A percentile compares a stretch with the other conserved stretches of the same genome.
Conservation (phyloP, 2,329 filamentous ascomycete genomes). For the Ilyonectria sp. region DNA sequence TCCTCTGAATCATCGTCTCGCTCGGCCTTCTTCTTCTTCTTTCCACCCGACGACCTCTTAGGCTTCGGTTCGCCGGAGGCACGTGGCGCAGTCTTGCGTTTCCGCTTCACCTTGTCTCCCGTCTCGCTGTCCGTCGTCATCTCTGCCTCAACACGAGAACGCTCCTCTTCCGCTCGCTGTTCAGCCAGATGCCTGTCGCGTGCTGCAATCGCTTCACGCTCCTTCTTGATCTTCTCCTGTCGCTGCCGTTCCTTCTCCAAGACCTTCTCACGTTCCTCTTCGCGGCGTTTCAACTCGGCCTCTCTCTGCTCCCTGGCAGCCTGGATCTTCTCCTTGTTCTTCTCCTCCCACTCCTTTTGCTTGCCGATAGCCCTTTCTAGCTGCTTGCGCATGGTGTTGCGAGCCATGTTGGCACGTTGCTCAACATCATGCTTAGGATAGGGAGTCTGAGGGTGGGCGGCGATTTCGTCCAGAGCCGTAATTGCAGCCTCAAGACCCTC, state of each 20-base stretch:
- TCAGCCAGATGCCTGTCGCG: constrained; percentile 81
- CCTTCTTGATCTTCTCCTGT: constrained; percentile 86
- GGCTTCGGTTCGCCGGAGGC: constrained; percentile 59
- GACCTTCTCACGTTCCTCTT: constrained; percentile 80
- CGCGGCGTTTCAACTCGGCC: constrained; percentile 82
- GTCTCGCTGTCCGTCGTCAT: constrained; percentile 87
- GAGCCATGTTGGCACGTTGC: constrained; percentile 96
- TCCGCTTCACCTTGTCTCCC: constrained; percentile 84
- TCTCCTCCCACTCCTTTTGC: constrained; percentile 93
- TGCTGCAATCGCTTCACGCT: constrained; percentile 85
- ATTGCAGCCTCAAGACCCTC: constrained; percentile 90
- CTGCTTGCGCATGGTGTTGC: constrained; percentile 94
- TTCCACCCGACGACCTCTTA: constrained; percentile 62
- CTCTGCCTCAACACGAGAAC: constrained; percentile 73
- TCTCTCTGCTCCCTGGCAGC: constrained; percentile 86
- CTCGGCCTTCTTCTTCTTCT: constrained; percentile 57
- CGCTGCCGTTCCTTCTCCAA: constrained; percentile 80
- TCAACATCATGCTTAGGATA: constrained; percentile 94
- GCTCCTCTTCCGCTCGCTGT: constrained; percentile 63
- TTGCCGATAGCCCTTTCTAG: constrained; percentile 87
- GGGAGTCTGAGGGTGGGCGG: constrained; percentile 77
- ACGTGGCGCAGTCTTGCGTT: constrained; percentile 71
- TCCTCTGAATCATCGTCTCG: constrained; percentile 60
- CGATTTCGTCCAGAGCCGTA: constrained; percentile 76
- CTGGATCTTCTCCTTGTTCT: constrained; percentile 89